Base-by-base conservation (phyloP, 441 rosid genomes). In the Populus tomentosa region DNA sequence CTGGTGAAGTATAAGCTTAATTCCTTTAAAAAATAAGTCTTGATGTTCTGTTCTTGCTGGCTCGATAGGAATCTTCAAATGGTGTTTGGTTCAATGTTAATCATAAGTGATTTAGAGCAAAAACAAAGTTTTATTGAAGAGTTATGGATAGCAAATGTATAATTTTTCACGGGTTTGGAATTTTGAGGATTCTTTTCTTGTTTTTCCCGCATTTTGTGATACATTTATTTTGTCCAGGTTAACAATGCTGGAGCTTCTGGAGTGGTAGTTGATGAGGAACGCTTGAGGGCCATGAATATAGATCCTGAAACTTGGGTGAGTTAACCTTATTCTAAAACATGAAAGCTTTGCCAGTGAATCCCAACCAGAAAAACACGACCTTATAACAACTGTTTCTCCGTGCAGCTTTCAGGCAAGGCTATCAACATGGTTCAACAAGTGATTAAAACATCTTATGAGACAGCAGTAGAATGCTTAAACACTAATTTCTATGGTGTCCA, bases 171-270 rank as follows among this genome's bases (percentile, higher is more conserved):
- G 6, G 56, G 56, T 46, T 46, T 46, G 56, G 6, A 46, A 14
- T 46, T 13, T 40, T 2, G 11, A 40, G 13, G 14, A 0, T 40
- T 46, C 18, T 46, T 46, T 46, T 46, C 53, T 46, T 14, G 56
- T 46, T 46, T 46, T 40, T 14, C 56, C 56, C 18, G 5, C 6
- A 46, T 46, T 46, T 46, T 14, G 20, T 46, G 20, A 46, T 14
- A 0, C 4, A 62, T 28, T 18, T 53, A 24, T 63, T 9, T 71
- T 78, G 13, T 46, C 70, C 87, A 84, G 88, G 92, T 87, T 11
- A 86, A 86, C 75, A 90, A 87, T 78, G 91, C 89, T 21, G 91
- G 85, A 74, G 81, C 80, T 38, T 76, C 77, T 7, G 88, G 87
- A 28, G 86, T 79, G 20, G 73, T 75, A 2, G 83, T 77, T 42